phyloP scores from a whole-genome alignment of 495 filamentous ascomycete genomes.

The Neurospora sp. region DNA sequence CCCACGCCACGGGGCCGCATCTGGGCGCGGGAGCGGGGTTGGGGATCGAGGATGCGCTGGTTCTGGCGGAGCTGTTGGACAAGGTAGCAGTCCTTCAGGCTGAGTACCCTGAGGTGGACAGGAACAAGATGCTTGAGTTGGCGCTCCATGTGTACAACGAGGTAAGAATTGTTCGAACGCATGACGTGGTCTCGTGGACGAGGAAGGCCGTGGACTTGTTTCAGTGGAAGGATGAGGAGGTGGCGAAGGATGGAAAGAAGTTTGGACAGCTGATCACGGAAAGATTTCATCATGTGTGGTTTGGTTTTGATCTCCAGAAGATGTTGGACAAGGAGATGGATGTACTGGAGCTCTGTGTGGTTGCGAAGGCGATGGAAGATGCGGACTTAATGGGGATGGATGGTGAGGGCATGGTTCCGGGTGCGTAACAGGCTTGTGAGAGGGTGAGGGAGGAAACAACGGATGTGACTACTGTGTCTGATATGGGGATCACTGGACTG shows the following conservation, averaged over 20 bases:
- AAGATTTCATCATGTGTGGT: conserved; percentile 30
- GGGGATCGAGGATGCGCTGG: conserved; percentile 45
- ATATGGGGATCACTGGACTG: neutral
- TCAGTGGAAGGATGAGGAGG: conserved; percentile 25
- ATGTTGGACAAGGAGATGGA: conserved; percentile 18
- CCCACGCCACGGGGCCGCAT: conserved; percentile 32
- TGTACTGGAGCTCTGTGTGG: neutral
- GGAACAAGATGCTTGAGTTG: conserved; percentile 10
- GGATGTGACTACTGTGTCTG: neutral
- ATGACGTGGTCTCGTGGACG: conserved; percentile 26
- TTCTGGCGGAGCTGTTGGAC: conserved; percentile 29
- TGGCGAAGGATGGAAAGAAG: conserved; percentile 18
- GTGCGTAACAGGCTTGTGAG: too few species aligned
- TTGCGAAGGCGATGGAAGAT: neutral
- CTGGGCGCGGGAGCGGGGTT: conserved; percentile 47
- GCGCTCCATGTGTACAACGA: conserved; percentile 31
- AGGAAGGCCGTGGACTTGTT: conserved; percentile 29
- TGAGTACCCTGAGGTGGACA: neutral
- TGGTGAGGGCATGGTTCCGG: too few species aligned
- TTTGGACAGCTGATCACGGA: conserved; percentile 21
- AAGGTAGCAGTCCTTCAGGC: too few species aligned
- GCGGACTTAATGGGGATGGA: too few species aligned
- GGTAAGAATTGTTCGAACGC: conserved; percentile 24
- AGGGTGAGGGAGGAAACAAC: neutral
- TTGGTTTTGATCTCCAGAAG: conserved; percentile 22